These are phyloP conservation scores for Samsoniella hepiali DNA, from an alignment of 2,329 filamentous ascomycete genomes.

Conservation along the genomic window DNA sequence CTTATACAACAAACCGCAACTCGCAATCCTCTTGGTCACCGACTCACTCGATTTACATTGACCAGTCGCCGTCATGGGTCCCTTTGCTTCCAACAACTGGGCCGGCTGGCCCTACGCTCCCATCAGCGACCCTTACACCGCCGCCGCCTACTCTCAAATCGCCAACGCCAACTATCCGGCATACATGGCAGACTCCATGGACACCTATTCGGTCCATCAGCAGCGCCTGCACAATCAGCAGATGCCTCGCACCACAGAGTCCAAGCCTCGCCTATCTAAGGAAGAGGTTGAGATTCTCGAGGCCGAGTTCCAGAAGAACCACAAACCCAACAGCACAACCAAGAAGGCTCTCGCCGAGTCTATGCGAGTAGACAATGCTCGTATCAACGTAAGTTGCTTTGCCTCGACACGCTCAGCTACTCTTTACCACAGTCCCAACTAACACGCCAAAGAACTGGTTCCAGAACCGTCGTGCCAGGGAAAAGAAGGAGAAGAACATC, in stretches of 20 bases:
- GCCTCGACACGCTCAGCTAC: not conserved
- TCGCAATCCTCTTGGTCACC: not conserved
- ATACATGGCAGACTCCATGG: slow-evolving; percentile 39
- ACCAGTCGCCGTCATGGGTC: slow-evolving; percentile 27
- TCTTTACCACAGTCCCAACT: slow-evolving; percentile 22
- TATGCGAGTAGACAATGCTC: slow-evolving; percentile 60
- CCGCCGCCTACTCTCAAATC: slow-evolving; percentile 34
- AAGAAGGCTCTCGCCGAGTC: slow-evolving; percentile 60
- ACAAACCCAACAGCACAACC: slow-evolving; percentile 59
- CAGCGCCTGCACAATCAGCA: slow-evolving; percentile 37
- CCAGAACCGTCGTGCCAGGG: slow-evolving; percentile 62
- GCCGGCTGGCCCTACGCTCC: slow-evolving; percentile 34
- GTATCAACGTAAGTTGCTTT: slow-evolving; percentile 54
- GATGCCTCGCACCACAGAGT: slow-evolving; percentile 42
- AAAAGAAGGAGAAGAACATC: slow-evolving; percentile 60
- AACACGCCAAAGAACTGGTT: slow-evolving; percentile 61
- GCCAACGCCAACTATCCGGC: slow-evolving; percentile 33
- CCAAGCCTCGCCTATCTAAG: slow-evolving; percentile 54
- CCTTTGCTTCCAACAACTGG: slow-evolving; percentile 37
- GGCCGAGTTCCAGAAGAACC: slow-evolving; percentile 60
- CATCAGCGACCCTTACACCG: slow-evolving; percentile 29
- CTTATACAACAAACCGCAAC: not conserved
- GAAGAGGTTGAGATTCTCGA: slow-evolving; percentile 59
- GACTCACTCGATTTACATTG: not conserved
- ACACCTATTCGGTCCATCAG: slow-evolving; percentile 37